These are phyloP conservation scores for Cubamyces sp. DNA, from an alignment of 768 basidiomycete genomes.

Conservation along the genomic window DNA sequence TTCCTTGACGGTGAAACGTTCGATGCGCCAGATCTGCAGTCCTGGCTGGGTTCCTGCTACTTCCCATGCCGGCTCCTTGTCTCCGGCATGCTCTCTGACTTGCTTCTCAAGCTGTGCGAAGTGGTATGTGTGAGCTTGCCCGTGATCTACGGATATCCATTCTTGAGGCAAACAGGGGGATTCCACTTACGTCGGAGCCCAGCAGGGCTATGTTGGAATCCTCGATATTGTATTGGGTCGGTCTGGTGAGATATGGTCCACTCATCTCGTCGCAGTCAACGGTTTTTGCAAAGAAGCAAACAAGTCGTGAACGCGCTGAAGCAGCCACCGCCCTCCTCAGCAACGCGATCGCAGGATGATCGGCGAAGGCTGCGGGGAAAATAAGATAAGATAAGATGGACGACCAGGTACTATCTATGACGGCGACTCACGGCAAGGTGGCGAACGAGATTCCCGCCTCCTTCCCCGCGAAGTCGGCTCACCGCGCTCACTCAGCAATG, in stretches of 20 bases:
- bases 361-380: neutral
- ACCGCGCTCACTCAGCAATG: conserved; percentile 6
- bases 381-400: neutral
- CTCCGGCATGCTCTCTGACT: conserved; percentile 55
- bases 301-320: neutral
- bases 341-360: conserved; percentile 1
- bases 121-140: no score
- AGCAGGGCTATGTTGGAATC: conserved; percentile 66
- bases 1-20: conserved; percentile 55
- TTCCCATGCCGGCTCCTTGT: conserved; percentile 55
- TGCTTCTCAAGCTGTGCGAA: conserved; percentile 55
- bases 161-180: neutral
- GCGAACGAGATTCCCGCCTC: neutral
- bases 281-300: neutral
- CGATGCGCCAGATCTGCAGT: conserved; percentile 61
- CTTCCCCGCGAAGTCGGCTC: neutral
- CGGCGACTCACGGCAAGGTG: neutral
- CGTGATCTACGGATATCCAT: neutral
- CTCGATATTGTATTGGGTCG: conserved; percentile 57
- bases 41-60: conserved; percentile 47
- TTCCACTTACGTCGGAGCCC: conserved; percentile 57
- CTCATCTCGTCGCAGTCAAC: neutral
- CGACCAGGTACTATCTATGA: conserved; percentile 3
- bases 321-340: neutral
- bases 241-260: conserved; percentile 40